Evolutionary conservation across 2,329 filamentous ascomycete species (phyloP), one percentile per base, ranked within the genome.

Genomic region (Stagonosporopsis cucurbitacearum): DNA sequence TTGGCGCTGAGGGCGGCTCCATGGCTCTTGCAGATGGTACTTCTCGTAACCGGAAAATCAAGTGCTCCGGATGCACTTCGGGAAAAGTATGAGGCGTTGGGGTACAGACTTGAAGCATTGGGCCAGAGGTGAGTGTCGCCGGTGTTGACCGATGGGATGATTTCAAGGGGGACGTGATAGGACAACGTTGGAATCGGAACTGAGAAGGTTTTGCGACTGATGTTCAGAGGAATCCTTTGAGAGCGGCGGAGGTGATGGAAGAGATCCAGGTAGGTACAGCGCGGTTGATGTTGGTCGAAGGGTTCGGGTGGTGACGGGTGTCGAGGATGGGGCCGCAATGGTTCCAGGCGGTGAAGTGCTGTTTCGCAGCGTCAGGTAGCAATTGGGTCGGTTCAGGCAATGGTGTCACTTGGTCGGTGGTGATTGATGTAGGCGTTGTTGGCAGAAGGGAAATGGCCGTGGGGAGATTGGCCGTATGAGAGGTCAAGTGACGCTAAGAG

Each of bases 1-100:
- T 77, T 44, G 75, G 75, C 40, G 74, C 74, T 23, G 73, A 72
- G 15, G 75, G 75, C 28, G 73, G 73, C 58, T 69, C 64, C 64
- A 66, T 69, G 48, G 52, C 59, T 50, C 45, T 66, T 55, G 55
- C 55, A 32, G 47, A 56, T 50, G 51, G 51, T 30, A 62, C 54
- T 52, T 50, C 55, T 54, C 47, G 46, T 60, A 58, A 63, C 57
- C 39, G 67, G 59, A 63, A 60, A 32, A 58, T 57, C 67, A 69
- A 64, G 64, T 64, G 63, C 63, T 68, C 65, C 53, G 68, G 66
- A 54, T 69, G 69, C 59, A 69, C 65, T 58, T 67, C 64, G 46
- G 63, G 62, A 47, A 67, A 59, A 51, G 68, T 52, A 20, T 57
- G 67, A 64, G 67, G 67, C 52, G 66, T 64, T 22, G 68, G 60